These are phyloP conservation scores for Rasamsonia emersonii DNA, from an alignment of 2,329 filamentous ascomycete genomes.

Conservation along the genomic window DNA sequence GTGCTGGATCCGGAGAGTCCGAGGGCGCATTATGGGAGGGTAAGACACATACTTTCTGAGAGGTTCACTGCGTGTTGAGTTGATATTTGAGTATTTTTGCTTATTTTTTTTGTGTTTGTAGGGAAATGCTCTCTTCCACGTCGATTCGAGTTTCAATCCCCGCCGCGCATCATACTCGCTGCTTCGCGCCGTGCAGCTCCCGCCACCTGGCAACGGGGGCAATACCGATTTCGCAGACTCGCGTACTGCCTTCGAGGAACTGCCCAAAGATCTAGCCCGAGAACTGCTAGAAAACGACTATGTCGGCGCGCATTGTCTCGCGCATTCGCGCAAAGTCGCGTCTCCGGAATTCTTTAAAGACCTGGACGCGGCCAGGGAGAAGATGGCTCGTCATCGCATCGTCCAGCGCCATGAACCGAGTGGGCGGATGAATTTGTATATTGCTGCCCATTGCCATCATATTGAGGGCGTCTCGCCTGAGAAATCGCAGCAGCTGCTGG, in stretches of 20 bases:
- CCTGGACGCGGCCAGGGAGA: slow-evolving; percentile 31
- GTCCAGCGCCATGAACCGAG: slow-evolving; percentile 44
- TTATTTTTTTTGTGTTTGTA: no score
- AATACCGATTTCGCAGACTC: slow-evolving; percentile 48
- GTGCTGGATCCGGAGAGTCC: slow-evolving; percentile 35
- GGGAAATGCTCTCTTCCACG: slow-evolving; percentile 47
- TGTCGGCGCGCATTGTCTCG: slow-evolving; percentile 42
- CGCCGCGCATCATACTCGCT: slow-evolving; percentile 46
- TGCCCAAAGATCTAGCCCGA: slow-evolving; percentile 27
- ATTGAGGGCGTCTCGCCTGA: slow-evolving; percentile 34
- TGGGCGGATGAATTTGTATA: slow-evolving; percentile 45
- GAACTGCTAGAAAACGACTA: slow-evolving; percentile 34
- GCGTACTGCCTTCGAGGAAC: slow-evolving; percentile 42
- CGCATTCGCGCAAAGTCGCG: slow-evolving; percentile 44
- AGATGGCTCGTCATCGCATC: slow-evolving; percentile 40
- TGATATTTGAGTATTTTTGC: slow-evolving; percentile 2
- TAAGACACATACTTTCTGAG: slow-evolving; percentile 13
- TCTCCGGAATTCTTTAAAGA: slow-evolving; percentile 42
- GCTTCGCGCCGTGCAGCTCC: slow-evolving; percentile 42
- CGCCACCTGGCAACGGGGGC: slow-evolving; percentile 40
- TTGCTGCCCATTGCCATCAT: slow-evolving; percentile 46
- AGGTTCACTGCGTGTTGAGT: background rate
- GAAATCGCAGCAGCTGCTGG: slow-evolving; percentile 27
- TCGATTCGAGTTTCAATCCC: slow-evolving; percentile 49
- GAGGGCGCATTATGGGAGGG: slow-evolving; percentile 34